phyloP scores from a whole-genome alignment of 192 early-diverging fungal genomes.

The Linnemannia zychae region DNA sequence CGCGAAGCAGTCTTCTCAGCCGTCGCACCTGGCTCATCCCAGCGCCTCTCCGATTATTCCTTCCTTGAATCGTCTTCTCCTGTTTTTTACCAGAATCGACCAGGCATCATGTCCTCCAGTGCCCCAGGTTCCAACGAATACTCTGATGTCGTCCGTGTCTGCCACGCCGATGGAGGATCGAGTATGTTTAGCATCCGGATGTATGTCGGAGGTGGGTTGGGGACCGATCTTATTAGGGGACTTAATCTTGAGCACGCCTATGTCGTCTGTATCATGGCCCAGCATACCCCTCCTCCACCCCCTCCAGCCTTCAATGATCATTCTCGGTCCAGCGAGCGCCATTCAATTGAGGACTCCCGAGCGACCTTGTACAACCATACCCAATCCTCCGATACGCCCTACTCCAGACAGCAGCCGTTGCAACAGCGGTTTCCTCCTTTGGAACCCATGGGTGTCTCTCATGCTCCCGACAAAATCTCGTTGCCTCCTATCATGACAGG shows the following conservation, averaged over 20 bases:
- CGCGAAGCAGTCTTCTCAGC: conserved; percentile 54
- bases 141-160: conserved; percentile 63
- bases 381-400: conserved; percentile 13
- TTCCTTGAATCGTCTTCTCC: conserved; percentile 43
- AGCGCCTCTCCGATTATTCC: conserved; percentile 20
- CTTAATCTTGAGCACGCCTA: conserved; percentile 64
- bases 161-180: conserved; percentile 57
- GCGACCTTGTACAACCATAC: conserved; percentile 8
- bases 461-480: conserved; percentile 26
- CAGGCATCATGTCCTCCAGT: conserved; percentile 46
- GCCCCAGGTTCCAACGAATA: conserved; percentile 61
- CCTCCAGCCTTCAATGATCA: conserved; percentile 15
- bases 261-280: conserved; percentile 62
- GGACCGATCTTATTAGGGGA: conserved; percentile 61
- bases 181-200: conserved; percentile 62
- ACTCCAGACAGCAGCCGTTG: conserved; percentile 6
- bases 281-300: conserved; percentile 15
- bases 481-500: conserved; percentile 44
- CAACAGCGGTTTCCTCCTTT: conserved; percentile 1
- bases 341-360: conserved; percentile 30
- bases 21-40: conserved; percentile 18
- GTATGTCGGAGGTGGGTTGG: conserved; percentile 73
- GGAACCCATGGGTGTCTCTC: not conserved
- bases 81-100: conserved; percentile 56
- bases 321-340: conserved; percentile 15